Evolutionary conservation across 179 eudicot genomes (phyloP), one percentile per base, ranked within the genome.

Genomic region (Actinidia polygama): DNA sequence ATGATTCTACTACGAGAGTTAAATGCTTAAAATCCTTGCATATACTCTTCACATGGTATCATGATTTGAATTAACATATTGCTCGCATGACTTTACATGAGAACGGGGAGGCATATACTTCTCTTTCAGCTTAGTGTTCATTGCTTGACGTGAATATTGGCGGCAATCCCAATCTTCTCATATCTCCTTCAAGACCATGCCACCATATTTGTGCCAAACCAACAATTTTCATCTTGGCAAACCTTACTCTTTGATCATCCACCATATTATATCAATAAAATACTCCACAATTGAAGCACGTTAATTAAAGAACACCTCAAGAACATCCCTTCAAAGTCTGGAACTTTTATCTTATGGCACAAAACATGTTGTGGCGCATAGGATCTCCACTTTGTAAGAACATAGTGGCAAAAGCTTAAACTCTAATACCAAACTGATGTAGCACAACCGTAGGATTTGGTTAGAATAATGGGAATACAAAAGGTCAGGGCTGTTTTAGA

Each of bases 191-290:
- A 18, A 47, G 15, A 19, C 54, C 5, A 19, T 19, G 9, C 75
- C 54, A 47, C 55, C 53, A 71, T 18, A 50, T 46, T 71, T 40
- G 16, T 46, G 75, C 54, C 26, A 71, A 71, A 7, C 26, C 75
- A 19, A 46, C 53, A 71, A 71, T 53, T 46, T 71, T 71, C 55
- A 46, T 71, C 75, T 71, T 71, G 4, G 8, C 55, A 47, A 71
- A 69, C 44, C 73, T 18, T n/a, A n/a, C 21, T 71, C 54, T 46
- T 26, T 15, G 7, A 47, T 71, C 11, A 71, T 47, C 55, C 53
- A 0, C 21, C 23, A 40, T 1, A 7, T 69, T 7, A 19, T 71
- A 46, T 15, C 54, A 44, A 9, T 73, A 51, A 73, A 72, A n/a
- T 19, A 72, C 6, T 10, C 30, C 10, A 50, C 75, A 71, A 46